Conservation (phyloP, 495 filamentous ascomycete genomes). For the Tuber aestivum region DNA sequence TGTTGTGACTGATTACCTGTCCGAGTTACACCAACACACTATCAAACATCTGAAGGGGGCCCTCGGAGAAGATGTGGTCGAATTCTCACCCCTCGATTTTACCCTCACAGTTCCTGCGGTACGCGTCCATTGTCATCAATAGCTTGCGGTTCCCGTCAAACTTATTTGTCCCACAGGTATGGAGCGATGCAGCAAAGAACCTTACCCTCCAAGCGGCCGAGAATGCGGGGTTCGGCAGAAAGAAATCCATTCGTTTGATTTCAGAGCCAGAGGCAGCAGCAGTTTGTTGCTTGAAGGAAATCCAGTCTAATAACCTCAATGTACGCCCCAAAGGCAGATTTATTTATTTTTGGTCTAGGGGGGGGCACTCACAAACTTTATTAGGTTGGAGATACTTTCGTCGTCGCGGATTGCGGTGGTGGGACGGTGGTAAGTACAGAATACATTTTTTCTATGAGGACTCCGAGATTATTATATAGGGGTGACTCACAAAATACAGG, state of each 20-base stretch:
- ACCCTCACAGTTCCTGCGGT: too few species aligned
- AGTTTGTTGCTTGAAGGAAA: constrained; percentile 60
- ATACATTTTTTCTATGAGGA: not conserved
- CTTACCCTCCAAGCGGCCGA: constrained; percentile 59
- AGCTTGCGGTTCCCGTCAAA: too few species aligned
- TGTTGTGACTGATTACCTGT: constrained; percentile 21
- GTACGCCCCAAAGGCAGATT: too few species aligned
- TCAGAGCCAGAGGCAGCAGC: constrained; percentile 43
- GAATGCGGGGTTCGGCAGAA: constrained; percentile 55
- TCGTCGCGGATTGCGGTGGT: constrained; percentile 67
- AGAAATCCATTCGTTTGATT: constrained; percentile 54
- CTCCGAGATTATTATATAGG: constrained; percentile 2
- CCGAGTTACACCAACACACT: too few species aligned
- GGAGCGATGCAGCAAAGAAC: constrained; percentile 65
- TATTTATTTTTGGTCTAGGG: too few species aligned
- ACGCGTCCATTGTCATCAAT: too few species aligned
- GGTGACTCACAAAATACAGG: constrained; percentile 3
- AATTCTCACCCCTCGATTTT: too few species aligned
- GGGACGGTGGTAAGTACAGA: constrained; percentile 52
- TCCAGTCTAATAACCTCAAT: constrained; percentile 55
- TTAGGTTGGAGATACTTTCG: constrained; percentile 57
- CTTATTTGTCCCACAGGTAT: constrained; percentile 43
- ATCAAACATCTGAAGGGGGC: too few species aligned
- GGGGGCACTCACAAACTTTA: too few species aligned
- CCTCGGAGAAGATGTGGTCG: too few species aligned